phyloP scores from a whole-genome alignment of 2,329 filamentous ascomycete species.

The Xylariaceae sp. region DNA sequence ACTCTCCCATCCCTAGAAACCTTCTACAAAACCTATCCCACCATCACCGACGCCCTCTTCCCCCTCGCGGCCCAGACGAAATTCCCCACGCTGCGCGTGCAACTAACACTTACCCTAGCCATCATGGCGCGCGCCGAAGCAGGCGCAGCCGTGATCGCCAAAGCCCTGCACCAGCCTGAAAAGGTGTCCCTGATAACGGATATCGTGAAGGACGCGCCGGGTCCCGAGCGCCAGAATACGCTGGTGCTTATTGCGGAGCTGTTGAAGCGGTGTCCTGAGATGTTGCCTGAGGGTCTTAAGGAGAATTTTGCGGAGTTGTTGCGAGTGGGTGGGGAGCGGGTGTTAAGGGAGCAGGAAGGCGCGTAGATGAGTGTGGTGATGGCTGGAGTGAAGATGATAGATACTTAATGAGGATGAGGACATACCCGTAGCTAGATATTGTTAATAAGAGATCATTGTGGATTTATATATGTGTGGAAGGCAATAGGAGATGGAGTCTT shows the following conservation, averaged over 20 bases:
- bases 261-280: constrained; percentile 39
- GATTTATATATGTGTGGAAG: no score
- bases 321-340: constrained; percentile 42
- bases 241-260: constrained; percentile 55
- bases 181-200: constrained; percentile 42
- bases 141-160: constrained; percentile 43
- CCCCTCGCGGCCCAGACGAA: constrained; percentile 53
- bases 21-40: constrained; percentile 44
- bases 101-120: constrained; percentile 58
- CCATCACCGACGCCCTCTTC: constrained; percentile 40
- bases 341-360: constrained; percentile 6
- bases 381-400: no score
- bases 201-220: constrained; percentile 44
- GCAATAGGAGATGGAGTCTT: no score
- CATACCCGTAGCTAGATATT: not conserved
- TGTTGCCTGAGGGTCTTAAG: constrained; percentile 37
- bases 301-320: constrained; percentile 45
- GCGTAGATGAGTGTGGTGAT: not conserved
- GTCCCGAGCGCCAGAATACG: constrained; percentile 56
- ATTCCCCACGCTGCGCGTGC: constrained; percentile 55
- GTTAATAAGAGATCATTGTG: no score
- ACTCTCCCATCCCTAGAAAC: not conserved
- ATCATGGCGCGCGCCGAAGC: constrained; percentile 51
- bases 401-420: not conserved
- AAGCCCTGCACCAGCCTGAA: constrained; percentile 39